Base-by-base conservation (phyloP, 805 yeast species). In the Wickerhamomyces strasburgensis region DNA sequence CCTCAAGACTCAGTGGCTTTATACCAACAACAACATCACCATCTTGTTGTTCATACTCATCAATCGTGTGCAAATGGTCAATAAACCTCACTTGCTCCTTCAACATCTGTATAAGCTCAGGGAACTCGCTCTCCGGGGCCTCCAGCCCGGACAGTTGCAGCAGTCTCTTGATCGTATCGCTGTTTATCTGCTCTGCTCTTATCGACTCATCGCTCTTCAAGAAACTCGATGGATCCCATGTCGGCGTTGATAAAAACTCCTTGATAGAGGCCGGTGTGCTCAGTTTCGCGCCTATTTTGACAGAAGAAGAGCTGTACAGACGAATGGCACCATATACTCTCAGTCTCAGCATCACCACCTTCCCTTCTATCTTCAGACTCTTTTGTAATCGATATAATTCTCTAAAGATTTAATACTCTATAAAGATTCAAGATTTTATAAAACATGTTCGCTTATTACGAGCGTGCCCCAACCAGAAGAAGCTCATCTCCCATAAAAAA, bases 21-120 rank as follows among this genome's bases (percentile, higher is more conserved):
- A 11, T 11, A 21, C 11, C 11, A 8, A 11, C 25, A 21, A 8
- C 11, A 8, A 11, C 7, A 11, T 21, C 10, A 2, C 48, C 38
- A 24, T 65, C 57, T 6, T 56, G 59, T 29, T 61, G 35, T 7
- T 62, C 35, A 29, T 67, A 45, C 1, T 58, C 51, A 24, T 17
- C 36, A 6, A 58, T 46, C 4, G 58, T 42, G 34, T 68, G 69
- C 31, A 78, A 54, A 31, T 68, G 67, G 37, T 69, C 57, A 14
- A 77, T 64, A 42, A 78, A 73, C n/a, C 58, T 53, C 17, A 78
- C 58, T 43, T 78, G 84, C 14, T 67, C 67, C 27, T 61, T 59
- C 33, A 78, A 50, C 1, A 67, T 62, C 0, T 38, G 30, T 11
- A 60, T 55, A 28, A 72, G 55, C 19, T 47, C 47, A 3, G 43